Conservation (phyloP, 306 rosid species). For the Vigna mungo region DNA sequence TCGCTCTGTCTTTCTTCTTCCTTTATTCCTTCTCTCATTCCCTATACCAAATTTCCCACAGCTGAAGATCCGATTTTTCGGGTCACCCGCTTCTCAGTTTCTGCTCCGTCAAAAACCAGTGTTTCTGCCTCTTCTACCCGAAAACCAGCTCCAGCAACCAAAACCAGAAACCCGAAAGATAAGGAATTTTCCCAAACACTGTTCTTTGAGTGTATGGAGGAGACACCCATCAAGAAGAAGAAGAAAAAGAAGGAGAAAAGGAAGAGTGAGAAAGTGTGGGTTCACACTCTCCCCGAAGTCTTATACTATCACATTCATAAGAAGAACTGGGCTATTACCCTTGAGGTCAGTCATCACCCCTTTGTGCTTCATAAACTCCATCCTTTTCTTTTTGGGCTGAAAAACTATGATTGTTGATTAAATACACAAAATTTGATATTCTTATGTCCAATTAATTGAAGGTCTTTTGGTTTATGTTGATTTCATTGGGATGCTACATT, state of each 20-base stretch:
- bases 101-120: conserved; percentile 49
- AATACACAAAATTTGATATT: background rate
- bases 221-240: conserved; percentile 56
- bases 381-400: background rate
- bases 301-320: conserved; percentile 59
- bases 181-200: conserved; percentile 50
- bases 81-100: conserved; percentile 50
- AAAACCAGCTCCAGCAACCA: conserved; percentile 30
- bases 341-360: conserved; percentile 57
- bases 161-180: conserved; percentile 64
- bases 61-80: conserved; percentile 38
- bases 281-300: conserved; percentile 73
- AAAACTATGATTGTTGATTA: background rate
- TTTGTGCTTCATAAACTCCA: background rate
- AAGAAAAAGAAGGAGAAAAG: conserved; percentile 68
- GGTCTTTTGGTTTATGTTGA: background rate
- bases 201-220: conserved; percentile 41
- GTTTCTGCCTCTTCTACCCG: conserved; percentile 31
- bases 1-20: conserved; percentile 69
- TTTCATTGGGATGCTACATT: background rate
- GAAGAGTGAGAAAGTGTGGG: conserved; percentile 71
- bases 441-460: background rate
- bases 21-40: conserved; percentile 44
- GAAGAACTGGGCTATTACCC: conserved; percentile 76
- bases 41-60: conserved; percentile 17